These are phyloP conservation scores for Protomyces lactucae-debilis DNA, from an alignment of 1,139 yeast genomes.

Conservation along the genomic window DNA sequence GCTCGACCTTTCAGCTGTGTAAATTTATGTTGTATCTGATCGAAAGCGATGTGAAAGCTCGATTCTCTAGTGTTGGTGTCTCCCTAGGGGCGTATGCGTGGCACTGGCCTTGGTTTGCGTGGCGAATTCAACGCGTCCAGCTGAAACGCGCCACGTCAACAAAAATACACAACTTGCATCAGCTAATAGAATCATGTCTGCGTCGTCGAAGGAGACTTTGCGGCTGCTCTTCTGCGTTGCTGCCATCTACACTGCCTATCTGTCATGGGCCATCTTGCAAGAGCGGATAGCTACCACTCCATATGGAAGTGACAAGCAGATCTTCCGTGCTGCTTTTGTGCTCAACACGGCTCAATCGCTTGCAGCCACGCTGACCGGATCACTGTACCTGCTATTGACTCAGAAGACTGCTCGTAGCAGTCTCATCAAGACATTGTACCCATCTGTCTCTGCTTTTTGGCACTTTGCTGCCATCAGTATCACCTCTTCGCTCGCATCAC, in stretches of 20 bases:
- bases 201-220: background rate
- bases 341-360: constrained; percentile 69
- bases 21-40: no score
- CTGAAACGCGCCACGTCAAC: background rate
- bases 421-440: constrained; percentile 34
- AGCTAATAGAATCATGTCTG: background rate
- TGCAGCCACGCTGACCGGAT: constrained; percentile 67
- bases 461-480: constrained; percentile 61
- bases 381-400: constrained; percentile 48
- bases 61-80: no score
- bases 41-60: no score
- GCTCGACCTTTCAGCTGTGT: no score
- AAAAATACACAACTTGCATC: background rate
- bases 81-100: no score
- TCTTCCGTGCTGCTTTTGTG: constrained; percentile 69
- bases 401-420: constrained; percentile 29
- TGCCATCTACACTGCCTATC: constrained; percentile 19
- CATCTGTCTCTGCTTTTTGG: constrained; percentile 39
- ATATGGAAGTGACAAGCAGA: constrained; percentile 56
- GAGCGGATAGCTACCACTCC: constrained; percentile 79
- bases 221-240: constrained; percentile 13
- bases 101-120: background rate
- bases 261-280: constrained; percentile 76
- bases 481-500: constrained; percentile 76
- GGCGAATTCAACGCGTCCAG: background rate